These are phyloP conservation scores for Saitozyma sp. DNA, from an alignment of 768 basidiomycete genomes.

Conservation along the genomic window DNA sequence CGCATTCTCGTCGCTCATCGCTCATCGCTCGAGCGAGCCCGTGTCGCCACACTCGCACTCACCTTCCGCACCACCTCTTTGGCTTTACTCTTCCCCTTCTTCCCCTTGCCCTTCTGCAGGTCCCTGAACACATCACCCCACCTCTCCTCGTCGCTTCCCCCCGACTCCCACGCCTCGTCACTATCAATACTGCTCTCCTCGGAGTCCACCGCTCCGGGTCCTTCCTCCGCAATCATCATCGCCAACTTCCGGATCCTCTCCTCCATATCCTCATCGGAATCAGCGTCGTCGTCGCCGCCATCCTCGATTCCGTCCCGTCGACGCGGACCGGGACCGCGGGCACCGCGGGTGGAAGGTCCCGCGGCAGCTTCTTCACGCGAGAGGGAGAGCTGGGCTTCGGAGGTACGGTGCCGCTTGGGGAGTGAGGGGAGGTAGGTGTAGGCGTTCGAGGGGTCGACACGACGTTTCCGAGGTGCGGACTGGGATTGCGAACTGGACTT, in stretches of 20 bases:
- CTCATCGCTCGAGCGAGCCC: no score
- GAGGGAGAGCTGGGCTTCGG: constrained; percentile 25
- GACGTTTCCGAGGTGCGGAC: no score
- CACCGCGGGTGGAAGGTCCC: constrained; percentile 13
- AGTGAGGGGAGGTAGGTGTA: constrained; percentile 43
- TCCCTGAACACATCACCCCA: constrained; percentile 52
- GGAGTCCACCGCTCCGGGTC: constrained; percentile 36
- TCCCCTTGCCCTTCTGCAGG: constrained; percentile 33
- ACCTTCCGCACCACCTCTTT: constrained; percentile 44
- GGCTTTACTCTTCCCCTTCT: constrained; percentile 33
- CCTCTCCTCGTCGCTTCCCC: constrained; percentile 51
- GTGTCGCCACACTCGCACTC: no score
- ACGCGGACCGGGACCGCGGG: neutral
- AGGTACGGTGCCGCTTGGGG: constrained; percentile 42
- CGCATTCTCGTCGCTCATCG: neutral
- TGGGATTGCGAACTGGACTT: neutral
- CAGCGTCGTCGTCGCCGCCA: constrained; percentile 49
- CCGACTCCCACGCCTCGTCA: constrained; percentile 54
- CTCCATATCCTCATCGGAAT: constrained; percentile 52
- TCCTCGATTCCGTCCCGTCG: constrained; percentile 9
- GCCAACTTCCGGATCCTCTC: constrained; percentile 47
- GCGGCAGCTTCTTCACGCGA: constrained; percentile 30
- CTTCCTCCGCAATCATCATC: constrained; percentile 51
- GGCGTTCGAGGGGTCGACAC: constrained; percentile 25
- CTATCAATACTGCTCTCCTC: constrained; percentile 52